Conservation (phyloP, 1,284 basidiomycete genomes). For the Melampsora larici-populina region DNA sequence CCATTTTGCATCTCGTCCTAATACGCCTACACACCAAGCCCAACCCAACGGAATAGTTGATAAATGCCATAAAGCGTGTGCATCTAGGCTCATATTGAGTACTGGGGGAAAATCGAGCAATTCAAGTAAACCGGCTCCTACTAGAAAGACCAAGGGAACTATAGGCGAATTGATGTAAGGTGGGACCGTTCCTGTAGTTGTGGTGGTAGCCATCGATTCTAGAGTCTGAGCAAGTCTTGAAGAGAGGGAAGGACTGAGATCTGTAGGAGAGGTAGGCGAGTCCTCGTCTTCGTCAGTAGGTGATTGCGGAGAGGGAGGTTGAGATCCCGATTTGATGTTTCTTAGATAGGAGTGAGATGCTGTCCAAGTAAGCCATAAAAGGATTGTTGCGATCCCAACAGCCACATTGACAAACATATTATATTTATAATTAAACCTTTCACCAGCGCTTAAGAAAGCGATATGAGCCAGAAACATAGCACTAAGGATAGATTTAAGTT, state of each 20-base stretch:
- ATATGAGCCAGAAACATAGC: slow-evolving; percentile 59
- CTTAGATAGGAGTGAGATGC: slow-evolving; percentile 52
- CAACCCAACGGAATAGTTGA: slow-evolving; percentile 74
- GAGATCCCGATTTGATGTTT: slow-evolving; percentile 34
- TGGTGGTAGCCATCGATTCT: slow-evolving; percentile 47
- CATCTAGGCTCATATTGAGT: slow-evolving; percentile 63
- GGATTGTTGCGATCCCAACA: slow-evolving; percentile 67
- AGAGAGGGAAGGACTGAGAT: slow-evolving; percentile 46
- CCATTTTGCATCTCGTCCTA: slow-evolving; percentile 44
- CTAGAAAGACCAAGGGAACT: slow-evolving; percentile 63
- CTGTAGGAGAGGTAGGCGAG: slow-evolving; percentile 61
- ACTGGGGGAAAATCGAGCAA: slow-evolving; percentile 84
- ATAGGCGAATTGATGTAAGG: slow-evolving; percentile 51
- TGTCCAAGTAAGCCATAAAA: slow-evolving; percentile 77
- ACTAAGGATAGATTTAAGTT: slow-evolving; percentile 43
- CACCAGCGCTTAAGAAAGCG: slow-evolving; percentile 54
- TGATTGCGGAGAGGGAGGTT: neutral
- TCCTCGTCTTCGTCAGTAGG: slow-evolving; percentile 56
- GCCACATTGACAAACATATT: slow-evolving; percentile 83
- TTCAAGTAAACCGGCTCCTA: slow-evolving; percentile 74
- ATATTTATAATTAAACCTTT: slow-evolving; percentile 89
- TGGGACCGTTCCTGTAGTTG: slow-evolving; percentile 50
- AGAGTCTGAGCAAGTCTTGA: slow-evolving; percentile 4
- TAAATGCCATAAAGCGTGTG: slow-evolving; percentile 91
- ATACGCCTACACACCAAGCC: slow-evolving; percentile 64